Evolutionary conservation across 192 early-diverging fungal species (phyloP), one percentile per base, ranked within the genome.

Genomic region (Backusella macrospora): DNA sequence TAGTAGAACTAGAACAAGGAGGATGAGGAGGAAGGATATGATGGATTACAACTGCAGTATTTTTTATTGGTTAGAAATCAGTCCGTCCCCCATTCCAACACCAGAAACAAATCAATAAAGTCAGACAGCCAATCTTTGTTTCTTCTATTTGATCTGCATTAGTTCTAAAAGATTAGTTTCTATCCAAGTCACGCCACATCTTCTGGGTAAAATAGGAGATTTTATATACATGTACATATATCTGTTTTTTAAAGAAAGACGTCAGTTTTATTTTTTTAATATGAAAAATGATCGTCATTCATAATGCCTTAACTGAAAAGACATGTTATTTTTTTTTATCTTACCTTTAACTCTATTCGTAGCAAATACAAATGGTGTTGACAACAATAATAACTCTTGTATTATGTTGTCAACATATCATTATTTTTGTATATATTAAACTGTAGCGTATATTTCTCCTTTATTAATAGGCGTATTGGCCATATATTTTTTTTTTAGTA

Each of bases 291-390:
- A 59, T 59, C 52, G 52, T 9, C 52, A 59, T 59, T 59, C 4
- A 59, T 23, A 13, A 26, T 23, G 18, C 9, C 9, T 18, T 49
- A 59, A 21, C 52, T 59, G 52, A 59, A 23, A 59, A 59, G 52
- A 21, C 52, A 59, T 21, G 52, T 59, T 59, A 59, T 59, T 59
- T 59, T 45, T n/a, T 55, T 26, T 14, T 59, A 21, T 59, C 52
- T 23, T 59, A 59, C 52, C 21, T 4, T 59, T 21, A 23, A 34
- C 29, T 34, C 29, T 59, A 59, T 23, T 59, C 21, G 52, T 59
- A 23, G 9, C 18, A 59, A 59, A 26, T 26, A 26, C 10, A 49
- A 8, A 5, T 23, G 5, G 26, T 26, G 26, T 26, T 14, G 18
- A 59, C 26, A 59, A 26, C 26, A 59, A 55, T 23, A 23, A 59